These are phyloP conservation scores for Pichia sp. DNA, from an alignment of 1,139 yeast species.

Conservation along the genomic window DNA sequence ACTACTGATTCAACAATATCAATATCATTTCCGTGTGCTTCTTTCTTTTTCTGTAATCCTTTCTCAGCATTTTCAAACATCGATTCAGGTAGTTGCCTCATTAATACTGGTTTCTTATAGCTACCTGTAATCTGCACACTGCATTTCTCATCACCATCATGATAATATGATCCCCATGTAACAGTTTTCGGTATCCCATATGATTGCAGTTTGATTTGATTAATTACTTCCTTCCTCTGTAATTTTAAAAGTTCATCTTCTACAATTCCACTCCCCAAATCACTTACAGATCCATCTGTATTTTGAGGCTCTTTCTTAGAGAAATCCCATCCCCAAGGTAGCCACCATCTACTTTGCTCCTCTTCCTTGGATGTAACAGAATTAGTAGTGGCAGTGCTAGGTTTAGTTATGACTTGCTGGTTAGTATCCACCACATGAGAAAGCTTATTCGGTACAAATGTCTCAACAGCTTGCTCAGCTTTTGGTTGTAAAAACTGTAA, in stretches of 20 bases:
- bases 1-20: slow-evolving; percentile 15
- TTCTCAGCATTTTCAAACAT: slow-evolving; percentile 24
- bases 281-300: slow-evolving; percentile 5
- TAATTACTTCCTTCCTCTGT: slow-evolving; percentile 13
- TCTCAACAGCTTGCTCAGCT: neutral
- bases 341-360: slow-evolving; percentile 9
- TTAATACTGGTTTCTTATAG: slow-evolving; percentile 27
- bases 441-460: slow-evolving; percentile 3
- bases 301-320: neutral
- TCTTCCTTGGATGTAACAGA: neutral
- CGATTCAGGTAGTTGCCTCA: slow-evolving; percentile 22
- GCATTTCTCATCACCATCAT: slow-evolving; percentile 19
- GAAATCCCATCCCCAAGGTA: slow-evolving; percentile 16
- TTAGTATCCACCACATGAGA: slow-evolving; percentile 5
- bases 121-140: slow-evolving; percentile 34
- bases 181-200: slow-evolving; percentile 18
- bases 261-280: slow-evolving; percentile 6
- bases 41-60: slow-evolving; percentile 1
- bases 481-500: slow-evolving; percentile 3
- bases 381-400: neutral
- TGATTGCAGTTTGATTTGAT: slow-evolving; percentile 17
- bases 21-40: neutral
- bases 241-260: slow-evolving; percentile 12
- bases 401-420: neutral
- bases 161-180: slow-evolving; percentile 22